Evolutionary conservation across 164 flowering plant genomes (phyloP).

Genomic region (Magnolia sinica): DNA sequence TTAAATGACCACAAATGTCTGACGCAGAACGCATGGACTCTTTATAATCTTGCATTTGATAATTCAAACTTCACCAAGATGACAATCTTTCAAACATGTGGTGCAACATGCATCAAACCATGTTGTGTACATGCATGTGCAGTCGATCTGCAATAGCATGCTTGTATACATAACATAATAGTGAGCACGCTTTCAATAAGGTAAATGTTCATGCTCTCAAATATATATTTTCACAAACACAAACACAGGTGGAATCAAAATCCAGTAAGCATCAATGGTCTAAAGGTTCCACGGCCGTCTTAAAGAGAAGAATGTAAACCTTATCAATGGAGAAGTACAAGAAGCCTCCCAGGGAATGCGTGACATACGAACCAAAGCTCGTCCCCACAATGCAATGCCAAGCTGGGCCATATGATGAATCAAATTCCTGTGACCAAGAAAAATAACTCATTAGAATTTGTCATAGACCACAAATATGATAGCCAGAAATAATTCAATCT

Average conservation of each 20-base stretch:
- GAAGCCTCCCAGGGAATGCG: constrained; percentile 88
- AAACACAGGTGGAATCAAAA: constrained; percentile 5
- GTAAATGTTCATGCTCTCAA: background rate
- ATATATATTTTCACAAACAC: constrained; percentile 8
- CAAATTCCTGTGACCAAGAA: constrained; percentile 66
- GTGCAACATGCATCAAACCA: background rate
- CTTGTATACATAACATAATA: no score
- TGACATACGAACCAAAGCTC: constrained; percentile 93
- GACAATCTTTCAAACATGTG: background rate
- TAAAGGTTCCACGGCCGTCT: constrained; percentile 59
- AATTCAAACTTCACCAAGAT: background rate
- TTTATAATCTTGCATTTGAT: no score
- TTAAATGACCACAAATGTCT: no score
- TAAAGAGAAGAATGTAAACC: constrained; percentile 86
- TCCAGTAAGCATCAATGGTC: constrained; percentile 1
- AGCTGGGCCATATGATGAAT: constrained; percentile 83
- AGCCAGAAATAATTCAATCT: background rate
- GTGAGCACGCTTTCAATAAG: no score
- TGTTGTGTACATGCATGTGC: background rate
- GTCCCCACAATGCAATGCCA: constrained; percentile 98
- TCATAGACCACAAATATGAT: background rate
- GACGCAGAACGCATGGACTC: no score
- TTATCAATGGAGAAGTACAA: constrained; percentile 88
- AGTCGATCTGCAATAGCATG: background rate
- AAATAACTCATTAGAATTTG: background rate